phyloP scores from a whole-genome alignment of 371 early-diverging fungal species.

The Actinomortierella wolfii region DNA sequence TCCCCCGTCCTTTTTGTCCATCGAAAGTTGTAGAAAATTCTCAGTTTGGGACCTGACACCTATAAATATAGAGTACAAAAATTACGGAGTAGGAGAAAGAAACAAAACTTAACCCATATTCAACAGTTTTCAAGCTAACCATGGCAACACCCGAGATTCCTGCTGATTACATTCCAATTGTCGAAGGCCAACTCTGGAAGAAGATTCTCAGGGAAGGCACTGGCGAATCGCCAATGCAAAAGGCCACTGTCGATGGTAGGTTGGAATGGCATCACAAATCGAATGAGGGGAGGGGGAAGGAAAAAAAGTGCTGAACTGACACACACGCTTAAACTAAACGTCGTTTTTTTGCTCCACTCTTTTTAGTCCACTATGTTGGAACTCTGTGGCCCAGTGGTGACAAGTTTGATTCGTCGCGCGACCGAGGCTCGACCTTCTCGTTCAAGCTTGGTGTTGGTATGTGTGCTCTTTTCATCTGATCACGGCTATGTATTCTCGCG shows the following conservation, averaged over 20 bases:
- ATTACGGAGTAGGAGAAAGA: no score
- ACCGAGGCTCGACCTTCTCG: conserved; percentile 74
- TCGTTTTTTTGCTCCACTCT: not conserved
- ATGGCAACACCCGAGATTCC: conserved; percentile 15
- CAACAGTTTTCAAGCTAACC: no score
- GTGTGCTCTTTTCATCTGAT: not conserved
- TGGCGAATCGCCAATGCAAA: conserved; percentile 28
- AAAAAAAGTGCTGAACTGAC: no score
- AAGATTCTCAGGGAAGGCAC: conserved; percentile 44
- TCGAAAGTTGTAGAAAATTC: no score
- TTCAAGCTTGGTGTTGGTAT: conserved; percentile 70
- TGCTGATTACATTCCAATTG: conserved; percentile 39
- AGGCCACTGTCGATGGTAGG: conserved; percentile 36
- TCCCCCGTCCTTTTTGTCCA: no score
- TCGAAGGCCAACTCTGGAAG: conserved; percentile 44
- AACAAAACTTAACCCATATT: no score
- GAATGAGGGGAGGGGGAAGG: not conserved
- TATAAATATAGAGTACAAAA: no score
- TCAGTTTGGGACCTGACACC: no score
- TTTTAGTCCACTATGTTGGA: conserved; percentile 79
- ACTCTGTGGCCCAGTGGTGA: conserved; percentile 72
- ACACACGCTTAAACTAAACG: not conserved
- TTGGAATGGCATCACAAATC: no score
- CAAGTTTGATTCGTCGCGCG: conserved; percentile 82
- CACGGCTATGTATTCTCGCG: no score